Evolutionary conservation across 1,139 yeast species (phyloP), one percentile per base, ranked within the genome.

Genomic region (Yamadazyma pseudoaaseri): DNA sequence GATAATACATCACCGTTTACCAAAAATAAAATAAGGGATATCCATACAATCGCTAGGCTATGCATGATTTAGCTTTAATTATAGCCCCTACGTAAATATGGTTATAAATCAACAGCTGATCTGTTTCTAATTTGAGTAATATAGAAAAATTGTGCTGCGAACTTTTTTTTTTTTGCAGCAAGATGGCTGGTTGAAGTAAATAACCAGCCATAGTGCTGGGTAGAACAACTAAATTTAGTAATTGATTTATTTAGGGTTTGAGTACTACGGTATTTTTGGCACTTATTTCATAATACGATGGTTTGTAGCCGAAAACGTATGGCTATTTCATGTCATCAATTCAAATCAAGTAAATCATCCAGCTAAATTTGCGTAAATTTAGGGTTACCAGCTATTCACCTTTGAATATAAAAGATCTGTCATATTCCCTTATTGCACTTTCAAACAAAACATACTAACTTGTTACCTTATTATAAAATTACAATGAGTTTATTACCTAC

Each of bases 401-500:
- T 22, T 6, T 11, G n/a, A 11, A 6, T 22, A 22, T 22, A 22
- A 22, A 22, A 22, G 25, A 22, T 6, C 7, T 10, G 25, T 6
- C 7, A 22, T 6, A 9, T 22, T 9, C n/a, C n/a, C n/a, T n/a
- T n/a, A n/a, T n/a, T n/a, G n/a, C n/a, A n/a, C n/a, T n/a, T 22
- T 12, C 13, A 7, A 22, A 10, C 25, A 12, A 22, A 22, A 22
- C 25, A 10, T 22, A 10, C 21, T 10, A 22, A 22, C n/a, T 22
- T 6, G 13, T 10, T 18, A 18, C 20, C n/a, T n/a, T n/a, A n/a
- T n/a, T n/a, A n/a, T n/a, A n/a, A n/a, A n/a, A n/a, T n/a, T n/a
- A n/a, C n/a, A 6, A 39, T 41, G 42, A 36, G 34, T 9, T 31
- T 12, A 14, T 30, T 33, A 5, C 26, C 47, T 26, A 39, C 44